Percentiles rank a stretch among this genome's conserved stretches.
Evolutionary conservation across 2,329 filamentous ascomycete genomes (phyloP).

Genomic region (Aspergillus brasiliensis): DNA sequence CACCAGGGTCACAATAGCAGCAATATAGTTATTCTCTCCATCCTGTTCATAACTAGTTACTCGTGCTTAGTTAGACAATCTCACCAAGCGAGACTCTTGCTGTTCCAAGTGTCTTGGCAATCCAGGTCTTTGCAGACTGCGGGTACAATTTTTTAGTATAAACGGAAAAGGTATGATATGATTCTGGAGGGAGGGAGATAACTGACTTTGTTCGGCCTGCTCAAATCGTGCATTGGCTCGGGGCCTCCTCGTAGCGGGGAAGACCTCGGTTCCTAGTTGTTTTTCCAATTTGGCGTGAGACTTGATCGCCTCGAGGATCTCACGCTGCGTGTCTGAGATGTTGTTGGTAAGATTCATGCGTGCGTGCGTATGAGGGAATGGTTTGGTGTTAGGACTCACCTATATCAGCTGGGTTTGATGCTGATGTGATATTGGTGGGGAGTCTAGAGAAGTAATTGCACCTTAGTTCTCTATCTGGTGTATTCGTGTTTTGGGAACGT

Average conservation of each 20-base stretch:
- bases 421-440: not conserved
- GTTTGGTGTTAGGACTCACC: not conserved
- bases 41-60: not conserved
- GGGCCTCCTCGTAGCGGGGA: conserved; percentile 30
- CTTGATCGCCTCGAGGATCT: conserved; percentile 24
- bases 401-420: not conserved
- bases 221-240: conserved; percentile 28
- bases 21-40: not conserved
- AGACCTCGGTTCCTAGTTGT: conserved; percentile 20
- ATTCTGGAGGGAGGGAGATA: not conserved
- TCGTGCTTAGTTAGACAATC: not conserved
- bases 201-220: conserved; percentile 32
- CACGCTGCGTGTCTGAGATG: not conserved
- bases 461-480: not conserved
- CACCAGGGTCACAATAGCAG: no score
- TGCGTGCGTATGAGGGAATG: not conserved
- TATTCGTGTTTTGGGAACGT: not conserved
- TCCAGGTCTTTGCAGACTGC: conserved; percentile 28
- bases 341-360: no score
- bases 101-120: conserved; percentile 7
- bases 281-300: conserved; percentile 29
- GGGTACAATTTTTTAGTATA: conserved; percentile 4
- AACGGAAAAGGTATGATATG: not conserved
- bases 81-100: conserved; percentile 20
- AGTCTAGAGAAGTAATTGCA: not conserved